Conservation (phyloP, 805 yeast genomes). For the Kodamaea jinghongensis region DNA sequence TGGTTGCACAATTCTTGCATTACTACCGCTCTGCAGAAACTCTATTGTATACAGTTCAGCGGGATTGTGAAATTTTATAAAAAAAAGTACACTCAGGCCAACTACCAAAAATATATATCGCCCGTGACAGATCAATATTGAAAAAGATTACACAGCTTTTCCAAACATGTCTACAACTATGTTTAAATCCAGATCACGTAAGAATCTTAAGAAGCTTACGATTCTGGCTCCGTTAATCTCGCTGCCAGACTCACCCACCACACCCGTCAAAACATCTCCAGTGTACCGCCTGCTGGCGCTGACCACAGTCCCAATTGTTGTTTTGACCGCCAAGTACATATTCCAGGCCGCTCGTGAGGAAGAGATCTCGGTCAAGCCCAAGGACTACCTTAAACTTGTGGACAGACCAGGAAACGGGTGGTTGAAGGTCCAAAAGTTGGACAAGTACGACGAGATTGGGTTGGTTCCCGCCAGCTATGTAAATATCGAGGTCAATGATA, state of each 20-base stretch:
- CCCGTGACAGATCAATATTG: too few species aligned
- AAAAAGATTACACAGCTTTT: too few species aligned
- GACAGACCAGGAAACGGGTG: constrained; percentile 41
- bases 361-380: constrained; percentile 27
- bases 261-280: constrained; percentile 6
- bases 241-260: constrained; percentile 9
- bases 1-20: too few species aligned
- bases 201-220: constrained; percentile 24
- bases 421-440: constrained; percentile 32
- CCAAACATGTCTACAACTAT: constrained; percentile 22
- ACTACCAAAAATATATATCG: too few species aligned
- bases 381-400: constrained; percentile 30
- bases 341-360: constrained; percentile 26
- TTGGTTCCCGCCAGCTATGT: constrained; percentile 40
- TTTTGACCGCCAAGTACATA: constrained; percentile 30
- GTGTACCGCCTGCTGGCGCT: constrained; percentile 2
- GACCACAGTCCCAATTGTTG: constrained; percentile 18
- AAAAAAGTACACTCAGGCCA: too few species aligned
- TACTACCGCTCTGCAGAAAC: too few species aligned
- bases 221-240: constrained; percentile 24
- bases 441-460: constrained; percentile 22
- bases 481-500: constrained; percentile 39
- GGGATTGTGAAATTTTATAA: too few species aligned
- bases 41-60: too few species aligned
- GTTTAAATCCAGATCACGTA: constrained; percentile 25